A percentile compares a stretch with the other conserved stretches of the same genome.
phyloP scores from a whole-genome alignment of 495 filamentous ascomycete genomes.

The Xylaria sp. region DNA sequence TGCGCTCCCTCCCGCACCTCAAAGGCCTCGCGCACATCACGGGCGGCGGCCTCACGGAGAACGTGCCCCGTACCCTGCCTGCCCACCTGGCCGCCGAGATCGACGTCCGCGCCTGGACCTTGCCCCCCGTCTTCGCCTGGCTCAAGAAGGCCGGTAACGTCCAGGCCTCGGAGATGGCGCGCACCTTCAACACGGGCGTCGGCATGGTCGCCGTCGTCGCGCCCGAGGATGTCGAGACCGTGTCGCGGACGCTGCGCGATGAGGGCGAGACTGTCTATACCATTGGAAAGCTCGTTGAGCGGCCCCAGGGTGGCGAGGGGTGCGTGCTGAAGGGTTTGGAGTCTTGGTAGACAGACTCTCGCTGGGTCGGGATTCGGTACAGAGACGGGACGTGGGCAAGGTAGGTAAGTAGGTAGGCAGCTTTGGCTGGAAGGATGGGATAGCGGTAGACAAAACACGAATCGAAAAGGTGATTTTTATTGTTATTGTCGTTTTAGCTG shows the following conservation, averaged over 20 bases:
- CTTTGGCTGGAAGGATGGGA: not conserved
- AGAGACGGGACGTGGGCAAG: too few species aligned
- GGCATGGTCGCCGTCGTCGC: constrained; percentile 89
- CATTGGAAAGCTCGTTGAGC: constrained; percentile 71
- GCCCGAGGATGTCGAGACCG: constrained; percentile 59
- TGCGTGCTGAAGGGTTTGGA: constrained; percentile 75
- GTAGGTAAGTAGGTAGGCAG: not conserved
- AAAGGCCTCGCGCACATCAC: constrained; percentile 97
- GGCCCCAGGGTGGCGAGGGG: constrained; percentile 61
- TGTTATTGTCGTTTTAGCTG: not conserved
- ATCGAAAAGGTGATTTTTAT: not conserved
- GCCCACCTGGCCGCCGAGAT: constrained; percentile 74
- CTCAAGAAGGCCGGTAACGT: constrained; percentile 80
- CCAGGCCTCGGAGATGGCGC: constrained; percentile 74
- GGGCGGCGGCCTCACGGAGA: constrained; percentile 89
- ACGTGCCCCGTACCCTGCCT: constrained; percentile 92
- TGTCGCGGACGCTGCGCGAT: constrained; percentile 59
- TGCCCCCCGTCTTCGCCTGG: constrained; percentile 83
- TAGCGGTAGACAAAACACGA: constrained; percentile 19
- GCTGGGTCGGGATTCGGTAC: too few species aligned
- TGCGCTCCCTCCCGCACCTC: constrained; percentile 68
- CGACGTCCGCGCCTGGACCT: constrained; percentile 72
- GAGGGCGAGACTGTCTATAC: constrained; percentile 78
- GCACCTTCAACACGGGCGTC: constrained; percentile 92
- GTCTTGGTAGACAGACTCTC: constrained; percentile 72